A percentile compares a stretch with the other conserved stretches of the same genome.
Conservation (phyloP, 176 grass and related monocot genomes). For the Dactylis glomerata region DNA sequence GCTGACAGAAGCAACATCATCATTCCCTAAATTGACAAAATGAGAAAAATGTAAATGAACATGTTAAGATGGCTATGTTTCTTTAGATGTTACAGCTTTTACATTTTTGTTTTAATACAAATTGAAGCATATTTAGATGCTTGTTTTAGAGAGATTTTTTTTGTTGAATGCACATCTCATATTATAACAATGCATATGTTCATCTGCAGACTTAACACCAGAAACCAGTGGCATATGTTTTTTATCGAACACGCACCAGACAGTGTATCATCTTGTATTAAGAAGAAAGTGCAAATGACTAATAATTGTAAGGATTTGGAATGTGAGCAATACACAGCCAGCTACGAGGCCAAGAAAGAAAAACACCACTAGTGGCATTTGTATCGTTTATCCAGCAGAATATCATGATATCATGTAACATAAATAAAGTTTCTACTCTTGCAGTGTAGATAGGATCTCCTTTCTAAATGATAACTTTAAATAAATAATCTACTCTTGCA, state of each 20-base stretch:
- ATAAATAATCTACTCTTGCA: too few species aligned
- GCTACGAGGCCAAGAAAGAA: too few species aligned
- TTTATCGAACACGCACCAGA: too few species aligned
- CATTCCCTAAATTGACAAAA: slow-evolving; percentile 53
- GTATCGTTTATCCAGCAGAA: background rate
- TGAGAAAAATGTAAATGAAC: background rate
- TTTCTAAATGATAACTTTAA: background rate
- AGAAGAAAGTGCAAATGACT: too few species aligned
- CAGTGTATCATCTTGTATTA: too few species aligned
- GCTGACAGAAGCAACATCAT: slow-evolving; percentile 61
- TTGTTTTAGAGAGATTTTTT: background rate
- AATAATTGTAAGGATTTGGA: too few species aligned
- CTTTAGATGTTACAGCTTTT: background rate
- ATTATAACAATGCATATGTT: background rate
- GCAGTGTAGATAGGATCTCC: background rate
- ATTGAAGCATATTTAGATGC: background rate
- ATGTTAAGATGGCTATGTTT: background rate
- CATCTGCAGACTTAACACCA: background rate
- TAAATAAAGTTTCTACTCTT: background rate
- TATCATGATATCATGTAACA: background rate
- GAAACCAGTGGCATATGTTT: background rate
- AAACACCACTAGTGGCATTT: background rate
- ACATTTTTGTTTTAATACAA: background rate
- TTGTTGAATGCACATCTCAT: background rate
- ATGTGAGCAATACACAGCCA: too few species aligned